A percentile compares a stretch with the other conserved stretches of the same genome.
Evolutionary conservation across 163 green algal species (phyloP).

Genomic region (Scenedesmus sp.): DNA sequence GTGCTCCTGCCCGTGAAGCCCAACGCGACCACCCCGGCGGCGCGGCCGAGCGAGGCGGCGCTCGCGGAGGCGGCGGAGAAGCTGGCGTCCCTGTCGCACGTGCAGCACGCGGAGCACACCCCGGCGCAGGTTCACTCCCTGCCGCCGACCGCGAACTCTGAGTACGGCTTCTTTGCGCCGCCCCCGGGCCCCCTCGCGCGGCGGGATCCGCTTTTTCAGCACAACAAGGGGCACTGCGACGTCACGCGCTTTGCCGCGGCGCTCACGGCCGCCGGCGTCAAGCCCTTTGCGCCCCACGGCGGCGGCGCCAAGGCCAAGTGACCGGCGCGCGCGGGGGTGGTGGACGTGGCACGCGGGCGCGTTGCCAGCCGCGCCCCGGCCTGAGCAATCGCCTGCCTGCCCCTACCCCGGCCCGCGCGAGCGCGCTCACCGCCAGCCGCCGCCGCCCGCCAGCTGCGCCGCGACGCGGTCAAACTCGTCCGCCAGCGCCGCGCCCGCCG

Average conservation of each 20-base stretch:
- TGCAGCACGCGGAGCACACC: constrained; percentile 30
- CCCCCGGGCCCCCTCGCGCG: background rate
- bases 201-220: constrained; percentile 31
- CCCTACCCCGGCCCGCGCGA: too few relatives aligned
- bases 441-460: constrained; percentile 24
- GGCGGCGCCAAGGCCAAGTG: too few relatives aligned
- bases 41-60: constrained; percentile 23
- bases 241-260: constrained; percentile 29
- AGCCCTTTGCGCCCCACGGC: too few relatives aligned
- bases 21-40: constrained; percentile 26
- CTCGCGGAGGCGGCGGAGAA: constrained; percentile 17
- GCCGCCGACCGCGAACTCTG: constrained; percentile 21
- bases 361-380: too few relatives aligned
- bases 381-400: too few relatives aligned
- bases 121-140: constrained; percentile 11
- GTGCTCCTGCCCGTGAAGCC: constrained; percentile 14
- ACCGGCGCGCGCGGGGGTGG: too few relatives aligned
- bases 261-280: background rate
- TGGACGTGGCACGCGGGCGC: too few relatives aligned
- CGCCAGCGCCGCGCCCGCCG: constrained; percentile 24
- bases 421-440: too few relatives aligned
- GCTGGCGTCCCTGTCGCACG: constrained; percentile 3
- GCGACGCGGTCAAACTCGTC: constrained; percentile 38
- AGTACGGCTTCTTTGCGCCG: constrained; percentile 31
- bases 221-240: constrained; percentile 45